Evolutionary conservation across 208 protist species (phyloP), one percentile per base, ranked within the genome.

Genomic region (Wallacemonas rigidus): DNA sequence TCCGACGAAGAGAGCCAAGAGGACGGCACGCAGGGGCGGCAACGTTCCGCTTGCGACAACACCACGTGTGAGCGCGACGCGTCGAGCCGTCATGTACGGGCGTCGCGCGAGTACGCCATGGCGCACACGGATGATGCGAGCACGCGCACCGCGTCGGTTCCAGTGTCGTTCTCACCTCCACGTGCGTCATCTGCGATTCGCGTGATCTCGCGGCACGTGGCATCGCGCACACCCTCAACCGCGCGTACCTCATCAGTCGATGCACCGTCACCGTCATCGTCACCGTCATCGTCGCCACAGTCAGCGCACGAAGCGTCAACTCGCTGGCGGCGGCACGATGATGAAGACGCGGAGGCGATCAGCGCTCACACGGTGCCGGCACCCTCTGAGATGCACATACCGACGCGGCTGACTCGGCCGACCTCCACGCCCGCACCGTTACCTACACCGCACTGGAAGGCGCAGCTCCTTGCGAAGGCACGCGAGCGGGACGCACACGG

Each of bases 391-490:
- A 26, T 26, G 26, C 26, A 26, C 26, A 26, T n/a, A 15, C 48
- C 48, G 48, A 9, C 48, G 48, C 48, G 48, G 15, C 48, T n/a
- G 11, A 15, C 9, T 9, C 48, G 15, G 48, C 48, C 48, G 48
- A 15, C 1, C 48, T 9, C 48, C 48, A n/a, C 48, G 9, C 15
- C 15, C 48, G 48, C 48, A 53, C 48, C 48, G 26, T 0, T 26
- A 26, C 26, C 26, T 0, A 36, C 51, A 12, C 9, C 56, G 38
- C 17, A 62, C 43, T 65, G 60, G 60, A 65, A 65, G 40, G 38
- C 40, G n/a, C 60, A 48, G 40, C 43, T 65, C 1, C 8, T 65
- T 41, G 60, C 60, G 41, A 48, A 65, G 60, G 60, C 43, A 3
- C 60, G 60, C 60, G 40, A 65, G 15, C 60, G 56, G 3, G 56